Conservation (phyloP, 23 red algal species). For the Gracilaria vermiculophylla region DNA sequence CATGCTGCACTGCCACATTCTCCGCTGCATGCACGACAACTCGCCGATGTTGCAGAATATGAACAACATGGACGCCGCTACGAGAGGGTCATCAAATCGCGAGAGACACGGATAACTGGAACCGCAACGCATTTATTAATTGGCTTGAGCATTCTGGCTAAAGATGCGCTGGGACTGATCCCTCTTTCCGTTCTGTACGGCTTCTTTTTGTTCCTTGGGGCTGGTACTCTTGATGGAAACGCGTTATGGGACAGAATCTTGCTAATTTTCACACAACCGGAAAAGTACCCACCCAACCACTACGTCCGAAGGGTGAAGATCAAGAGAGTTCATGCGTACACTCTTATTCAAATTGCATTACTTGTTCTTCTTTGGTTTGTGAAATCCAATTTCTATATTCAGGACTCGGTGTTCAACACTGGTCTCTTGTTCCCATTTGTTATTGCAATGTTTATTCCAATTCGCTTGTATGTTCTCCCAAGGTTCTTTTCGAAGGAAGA, state of each 20-base stretch:
- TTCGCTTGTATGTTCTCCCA: constrained; percentile 66
- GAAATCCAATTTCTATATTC: constrained; percentile 88
- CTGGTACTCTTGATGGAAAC: constrained; percentile 84
- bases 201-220: constrained; percentile 93
- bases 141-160: constrained; percentile 77
- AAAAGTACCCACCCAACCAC: constrained; percentile 91
- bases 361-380: constrained; percentile 92
- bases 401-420: constrained; percentile 88
- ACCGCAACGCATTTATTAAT: constrained; percentile 76
- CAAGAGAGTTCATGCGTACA: constrained; percentile 78
- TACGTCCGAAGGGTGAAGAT: constrained; percentile 87
- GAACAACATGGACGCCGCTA: constrained; percentile 72
- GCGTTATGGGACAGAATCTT: constrained; percentile 83
- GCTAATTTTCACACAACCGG: constrained; percentile 90
- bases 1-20: constrained; percentile 95
- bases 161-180: constrained; percentile 64
- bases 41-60: constrained; percentile 93
- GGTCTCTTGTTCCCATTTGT: constrained; percentile 96
- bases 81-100: constrained; percentile 77
- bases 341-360: constrained; percentile 77
- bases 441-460: constrained; percentile 85
- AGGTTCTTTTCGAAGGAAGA: constrained; percentile 56
- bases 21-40: constrained; percentile 81
- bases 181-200: constrained; percentile 89
- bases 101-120: constrained; percentile 83